These are phyloP conservation scores for Haplosporangium sp. DNA, from an alignment of 371 early-diverging fungal genomes.

Conservation along the genomic window DNA sequence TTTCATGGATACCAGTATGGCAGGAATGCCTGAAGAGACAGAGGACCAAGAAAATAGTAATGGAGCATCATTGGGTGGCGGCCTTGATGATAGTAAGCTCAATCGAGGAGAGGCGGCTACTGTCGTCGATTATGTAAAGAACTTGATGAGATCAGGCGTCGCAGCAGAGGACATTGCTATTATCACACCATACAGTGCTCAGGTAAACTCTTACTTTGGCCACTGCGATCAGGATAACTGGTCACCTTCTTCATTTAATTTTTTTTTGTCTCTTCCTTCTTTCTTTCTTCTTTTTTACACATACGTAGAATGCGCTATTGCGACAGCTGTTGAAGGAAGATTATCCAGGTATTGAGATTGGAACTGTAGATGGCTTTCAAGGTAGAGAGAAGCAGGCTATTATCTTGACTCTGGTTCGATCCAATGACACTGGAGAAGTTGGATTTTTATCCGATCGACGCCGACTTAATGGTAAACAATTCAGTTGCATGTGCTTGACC, in stretches of 20 bases:
- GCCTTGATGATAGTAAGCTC: slow-evolving; percentile 66
- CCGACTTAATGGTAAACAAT: slow-evolving; percentile 76
- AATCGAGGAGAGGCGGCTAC: slow-evolving; percentile 84
- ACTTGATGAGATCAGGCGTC: slow-evolving; percentile 76
- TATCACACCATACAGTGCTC: slow-evolving; percentile 89
- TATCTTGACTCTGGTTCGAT: slow-evolving; percentile 88
- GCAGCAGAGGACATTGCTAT: slow-evolving; percentile 77
- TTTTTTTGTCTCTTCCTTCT: background rate
- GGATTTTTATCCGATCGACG: slow-evolving; percentile 92
- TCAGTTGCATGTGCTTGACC: background rate
- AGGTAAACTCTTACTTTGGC: slow-evolving; percentile 60
- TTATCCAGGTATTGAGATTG: slow-evolving; percentile 77
- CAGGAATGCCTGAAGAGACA: slow-evolving; percentile 69
- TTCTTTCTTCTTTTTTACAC: background rate
- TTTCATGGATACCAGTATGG: slow-evolving; percentile 82
- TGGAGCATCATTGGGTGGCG: slow-evolving; percentile 16
- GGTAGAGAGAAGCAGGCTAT: slow-evolving; percentile 96
- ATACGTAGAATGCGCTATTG: slow-evolving; percentile 45
- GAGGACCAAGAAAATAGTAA: slow-evolving; percentile 57
- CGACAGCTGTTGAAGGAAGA: slow-evolving; percentile 54
- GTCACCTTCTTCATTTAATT: no score
- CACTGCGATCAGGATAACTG: no score
- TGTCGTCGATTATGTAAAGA: slow-evolving; percentile 70
- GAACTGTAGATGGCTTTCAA: slow-evolving; percentile 96
- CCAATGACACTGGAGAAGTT: slow-evolving; percentile 82